These are phyloP conservation scores for Hortiboletus campestris DNA, from an alignment of 768 basidiomycete genomes.

Conservation along the genomic window DNA sequence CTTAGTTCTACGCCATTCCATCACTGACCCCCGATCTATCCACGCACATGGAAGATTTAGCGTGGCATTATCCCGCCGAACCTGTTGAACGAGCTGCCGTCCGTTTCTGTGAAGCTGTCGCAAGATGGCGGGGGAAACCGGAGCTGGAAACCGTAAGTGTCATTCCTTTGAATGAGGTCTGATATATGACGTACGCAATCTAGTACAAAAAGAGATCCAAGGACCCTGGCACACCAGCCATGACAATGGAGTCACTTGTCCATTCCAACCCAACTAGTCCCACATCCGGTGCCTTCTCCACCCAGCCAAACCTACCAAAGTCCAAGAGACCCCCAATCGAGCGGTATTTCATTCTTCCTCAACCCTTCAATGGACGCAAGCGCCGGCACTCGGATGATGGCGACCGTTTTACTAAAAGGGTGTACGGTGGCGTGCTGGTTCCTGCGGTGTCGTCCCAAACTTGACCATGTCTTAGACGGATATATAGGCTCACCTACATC, in stretches of 20 bases:
- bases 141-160: conserved; percentile 69
- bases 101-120: conserved; percentile 78
- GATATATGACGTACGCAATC: conserved; percentile 28
- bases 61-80: conserved; percentile 79
- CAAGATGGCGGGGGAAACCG: conserved; percentile 81
- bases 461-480: conserved; percentile 6
- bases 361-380: conserved; percentile 19
- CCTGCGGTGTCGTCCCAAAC: conserved; percentile 14
- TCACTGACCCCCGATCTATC: conserved; percentile 68
- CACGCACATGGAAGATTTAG: conserved; percentile 69
- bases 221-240: conserved; percentile 34
- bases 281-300: conserved; percentile 28
- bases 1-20: conserved; percentile 79
- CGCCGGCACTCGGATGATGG: conserved; percentile 30
- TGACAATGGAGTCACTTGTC: conserved; percentile 65
- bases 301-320: conserved; percentile 17
- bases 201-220: conserved; percentile 58
- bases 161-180: background rate
- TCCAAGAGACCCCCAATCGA: conserved; percentile 37
- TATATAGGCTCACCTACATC: conserved; percentile 2
- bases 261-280: conserved; percentile 71
- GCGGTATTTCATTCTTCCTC: conserved; percentile 35
- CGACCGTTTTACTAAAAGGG: conserved; percentile 25
- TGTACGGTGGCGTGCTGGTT: conserved; percentile 12
- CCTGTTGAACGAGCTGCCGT: conserved; percentile 76